Evolutionary conservation across 2,329 filamentous ascomycete species (phyloP).

Genomic region (Chrysoporthe cubensis): DNA sequence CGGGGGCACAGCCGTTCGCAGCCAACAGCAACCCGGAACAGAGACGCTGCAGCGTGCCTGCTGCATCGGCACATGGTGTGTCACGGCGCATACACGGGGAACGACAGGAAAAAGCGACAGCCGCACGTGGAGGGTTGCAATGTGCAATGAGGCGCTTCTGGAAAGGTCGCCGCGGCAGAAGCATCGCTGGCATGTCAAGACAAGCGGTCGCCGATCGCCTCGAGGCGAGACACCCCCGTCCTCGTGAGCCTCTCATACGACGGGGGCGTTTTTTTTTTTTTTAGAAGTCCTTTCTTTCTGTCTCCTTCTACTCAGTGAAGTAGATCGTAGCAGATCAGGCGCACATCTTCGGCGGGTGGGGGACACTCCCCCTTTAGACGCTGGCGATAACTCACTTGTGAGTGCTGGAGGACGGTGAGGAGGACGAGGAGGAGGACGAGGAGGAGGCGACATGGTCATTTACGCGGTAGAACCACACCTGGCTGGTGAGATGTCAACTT

Average conservation of each 20-base stretch:
- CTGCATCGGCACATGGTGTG: not conserved
- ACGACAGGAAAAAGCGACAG: not conserved
- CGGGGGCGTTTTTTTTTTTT: not conserved
- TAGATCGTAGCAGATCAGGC: not conserved
- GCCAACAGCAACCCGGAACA: not conserved
- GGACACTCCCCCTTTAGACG: not conserved
- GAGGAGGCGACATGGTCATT: not conserved
- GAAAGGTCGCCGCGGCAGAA: constrained; percentile 13
- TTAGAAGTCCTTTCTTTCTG: not conserved
- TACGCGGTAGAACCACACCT: not conserved
- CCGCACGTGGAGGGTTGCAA: not conserved
- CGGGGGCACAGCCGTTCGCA: not conserved
- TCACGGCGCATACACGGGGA: not conserved
- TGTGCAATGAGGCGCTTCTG: constrained; percentile 3
- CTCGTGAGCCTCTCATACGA: too few species aligned
- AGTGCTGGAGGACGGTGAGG: not conserved
- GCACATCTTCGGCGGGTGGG: not conserved
- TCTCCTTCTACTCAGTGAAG: not conserved
- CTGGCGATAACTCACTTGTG: constrained; percentile 1
- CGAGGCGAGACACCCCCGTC: too few species aligned
- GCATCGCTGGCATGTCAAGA: not conserved
- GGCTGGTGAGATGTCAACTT: not conserved
- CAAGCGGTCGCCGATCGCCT: not conserved
- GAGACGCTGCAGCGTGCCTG: not conserved
- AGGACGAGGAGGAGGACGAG: not conserved